phyloP scores from a whole-genome alignment of 768 basidiomycete species.

The Phallus indusiatus region DNA sequence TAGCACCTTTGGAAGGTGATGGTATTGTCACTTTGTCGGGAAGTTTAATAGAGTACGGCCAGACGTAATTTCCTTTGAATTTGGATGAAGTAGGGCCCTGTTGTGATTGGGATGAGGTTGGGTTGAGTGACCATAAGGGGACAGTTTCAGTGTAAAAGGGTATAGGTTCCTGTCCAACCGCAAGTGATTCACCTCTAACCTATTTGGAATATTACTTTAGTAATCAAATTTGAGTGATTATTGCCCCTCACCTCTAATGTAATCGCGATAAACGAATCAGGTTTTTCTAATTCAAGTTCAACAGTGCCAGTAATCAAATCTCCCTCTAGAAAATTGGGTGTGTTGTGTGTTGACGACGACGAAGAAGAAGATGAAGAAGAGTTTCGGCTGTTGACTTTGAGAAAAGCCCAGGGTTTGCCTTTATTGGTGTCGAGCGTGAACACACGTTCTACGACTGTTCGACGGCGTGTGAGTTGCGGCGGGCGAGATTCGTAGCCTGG shows the following conservation, averaged over 20 bases:
- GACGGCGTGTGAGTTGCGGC: not conserved
- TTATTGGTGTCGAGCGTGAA: constrained; percentile 35
- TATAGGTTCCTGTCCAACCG: constrained; percentile 47
- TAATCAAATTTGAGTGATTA: not conserved
- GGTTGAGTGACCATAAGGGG: not conserved
- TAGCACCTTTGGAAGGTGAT: constrained; percentile 24
- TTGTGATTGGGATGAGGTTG: not conserved
- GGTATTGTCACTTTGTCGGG: constrained; percentile 33
- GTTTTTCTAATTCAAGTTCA: constrained; percentile 39
- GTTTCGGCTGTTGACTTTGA: constrained; percentile 36
- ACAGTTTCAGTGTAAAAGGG: constrained; percentile 27
- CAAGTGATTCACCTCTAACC: constrained; percentile 40
- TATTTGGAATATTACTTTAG: constrained; percentile 13
- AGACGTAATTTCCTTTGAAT: constrained; percentile 34
- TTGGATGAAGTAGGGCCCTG: constrained; percentile 20
- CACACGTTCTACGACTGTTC: constrained; percentile 24
- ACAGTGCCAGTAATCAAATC: constrained; percentile 43
- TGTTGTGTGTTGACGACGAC: too few relatives aligned
- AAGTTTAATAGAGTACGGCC: constrained; percentile 40
- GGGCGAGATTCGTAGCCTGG: not conserved
- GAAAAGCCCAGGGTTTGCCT: constrained; percentile 37
- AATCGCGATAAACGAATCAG: constrained; percentile 40
- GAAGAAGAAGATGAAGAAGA: too few relatives aligned
- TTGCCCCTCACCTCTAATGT: constrained; percentile 34
- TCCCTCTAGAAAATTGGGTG: constrained; percentile 38